phyloP scores from a whole-genome alignment of 257 asterid species.

The Echites panduratus region DNA sequence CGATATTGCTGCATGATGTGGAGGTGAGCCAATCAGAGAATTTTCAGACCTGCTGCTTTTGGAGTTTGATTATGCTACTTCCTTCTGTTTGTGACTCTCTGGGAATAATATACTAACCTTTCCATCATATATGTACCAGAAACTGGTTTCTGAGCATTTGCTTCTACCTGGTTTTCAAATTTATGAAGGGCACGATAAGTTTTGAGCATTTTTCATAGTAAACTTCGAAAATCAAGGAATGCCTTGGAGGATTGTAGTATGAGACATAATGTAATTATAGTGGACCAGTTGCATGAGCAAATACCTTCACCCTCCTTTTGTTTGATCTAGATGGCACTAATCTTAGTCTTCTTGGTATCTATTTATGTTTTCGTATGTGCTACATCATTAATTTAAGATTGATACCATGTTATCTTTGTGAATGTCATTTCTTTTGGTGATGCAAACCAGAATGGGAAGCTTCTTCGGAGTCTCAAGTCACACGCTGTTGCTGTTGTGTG shows the following conservation, averaged over 20 bases:
- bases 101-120: not conserved
- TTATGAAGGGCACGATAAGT: not conserved
- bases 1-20: constrained; percentile 85
- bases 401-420: not conserved
- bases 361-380: not conserved
- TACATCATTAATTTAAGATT: not conserved
- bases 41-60: constrained; percentile 1
- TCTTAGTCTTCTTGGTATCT: not conserved
- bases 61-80: constrained; percentile 6
- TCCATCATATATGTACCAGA: not conserved
- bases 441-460: constrained; percentile 73
- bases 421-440: constrained; percentile 5
- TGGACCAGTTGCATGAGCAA: not conserved
- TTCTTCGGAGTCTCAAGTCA: constrained; percentile 64
- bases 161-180: not conserved
- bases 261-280: not conserved
- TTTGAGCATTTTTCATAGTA: not conserved
- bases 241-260: not conserved
- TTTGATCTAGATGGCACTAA: not conserved
- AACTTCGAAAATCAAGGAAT: not conserved
- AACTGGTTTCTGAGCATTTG: not conserved
- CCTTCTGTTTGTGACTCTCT: not conserved
- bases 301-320: not conserved
- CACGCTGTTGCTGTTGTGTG: constrained; percentile 67
- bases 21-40: constrained; percentile 49